These are phyloP conservation scores for Debaryomyces hansenii DNA, from an alignment of 805 yeast species.

Conservation along the genomic window DNA sequence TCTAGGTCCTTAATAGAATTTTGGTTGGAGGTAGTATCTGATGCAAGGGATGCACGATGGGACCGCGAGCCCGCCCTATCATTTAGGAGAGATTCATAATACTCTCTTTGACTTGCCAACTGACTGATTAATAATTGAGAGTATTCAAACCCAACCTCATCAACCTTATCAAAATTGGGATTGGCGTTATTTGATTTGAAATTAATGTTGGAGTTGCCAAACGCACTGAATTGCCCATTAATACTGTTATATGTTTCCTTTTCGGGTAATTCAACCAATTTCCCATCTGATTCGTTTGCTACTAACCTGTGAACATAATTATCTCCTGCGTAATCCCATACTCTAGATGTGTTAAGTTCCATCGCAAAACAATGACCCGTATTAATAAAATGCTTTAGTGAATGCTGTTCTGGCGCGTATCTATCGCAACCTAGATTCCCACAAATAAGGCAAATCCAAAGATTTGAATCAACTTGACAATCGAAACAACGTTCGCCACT, in stretches of 20 bases:
- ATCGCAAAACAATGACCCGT: slow-evolving; percentile 89
- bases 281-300: slow-evolving; percentile 86
- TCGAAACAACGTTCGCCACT: slow-evolving; percentile 42
- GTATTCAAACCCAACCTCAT: slow-evolving; percentile 71
- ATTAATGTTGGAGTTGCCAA: slow-evolving; percentile 2
- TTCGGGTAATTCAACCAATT: slow-evolving; percentile 71
- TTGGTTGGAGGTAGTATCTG: slow-evolving; percentile 2
- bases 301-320: slow-evolving; percentile 83
- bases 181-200: slow-evolving; percentile 10
- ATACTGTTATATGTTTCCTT: slow-evolving; percentile 14
- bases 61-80: slow-evolving; percentile 20
- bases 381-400: slow-evolving; percentile 72
- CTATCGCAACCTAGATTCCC: slow-evolving; percentile 93
- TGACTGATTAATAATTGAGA: slow-evolving; percentile 77
- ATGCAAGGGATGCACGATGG: slow-evolving; percentile 18
- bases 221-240: slow-evolving; percentile 6
- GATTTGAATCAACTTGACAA: slow-evolving; percentile 60
- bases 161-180: slow-evolving; percentile 39
- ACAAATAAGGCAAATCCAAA: slow-evolving; percentile 89
- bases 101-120: slow-evolving; percentile 81
- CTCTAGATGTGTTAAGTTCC: slow-evolving; percentile 82
- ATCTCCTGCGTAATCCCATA: slow-evolving; percentile 94
- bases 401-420: slow-evolving; percentile 77
- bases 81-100: slow-evolving; percentile 55
- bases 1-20: slow-evolving; percentile 23